Conservation (phyloP, 176 grass and related monocot species). For the Otatea glauca region DNA sequence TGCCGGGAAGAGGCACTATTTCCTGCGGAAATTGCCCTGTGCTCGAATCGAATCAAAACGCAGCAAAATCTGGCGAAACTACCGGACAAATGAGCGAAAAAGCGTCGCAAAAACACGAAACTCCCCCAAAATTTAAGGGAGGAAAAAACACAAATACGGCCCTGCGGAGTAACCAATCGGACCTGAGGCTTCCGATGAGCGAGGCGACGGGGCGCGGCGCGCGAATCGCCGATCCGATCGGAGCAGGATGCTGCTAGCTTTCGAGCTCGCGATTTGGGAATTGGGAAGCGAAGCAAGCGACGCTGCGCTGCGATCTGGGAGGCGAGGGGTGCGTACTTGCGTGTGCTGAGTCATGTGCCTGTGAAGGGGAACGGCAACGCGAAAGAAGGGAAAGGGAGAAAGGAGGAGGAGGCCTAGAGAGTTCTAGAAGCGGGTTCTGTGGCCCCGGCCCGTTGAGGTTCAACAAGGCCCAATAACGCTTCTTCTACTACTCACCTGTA, state of each 20-base stretch:
- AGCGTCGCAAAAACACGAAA: not conserved
- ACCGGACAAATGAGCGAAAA: not conserved
- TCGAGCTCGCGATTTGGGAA: not conserved
- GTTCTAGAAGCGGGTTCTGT: not conserved
- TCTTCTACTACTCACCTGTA: no score
- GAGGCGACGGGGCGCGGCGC: not conserved
- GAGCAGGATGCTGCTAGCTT: not conserved
- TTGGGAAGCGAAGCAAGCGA: not conserved
- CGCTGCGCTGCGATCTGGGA: not conserved
- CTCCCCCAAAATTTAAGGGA: not conserved
- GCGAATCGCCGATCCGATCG: not conserved
- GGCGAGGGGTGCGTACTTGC: not conserved
- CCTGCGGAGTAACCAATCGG: not conserved
- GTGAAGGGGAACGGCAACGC: not conserved
- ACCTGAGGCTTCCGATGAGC: not conserved
- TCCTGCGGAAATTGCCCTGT: not conserved
- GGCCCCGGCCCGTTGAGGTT: not conserved
- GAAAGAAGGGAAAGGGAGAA: no score
- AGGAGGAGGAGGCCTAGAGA: not conserved
- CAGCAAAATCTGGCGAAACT: not conserved
- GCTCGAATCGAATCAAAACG: not conserved
- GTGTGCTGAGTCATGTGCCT: not conserved
- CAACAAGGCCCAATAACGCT: no score
- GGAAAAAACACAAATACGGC: not conserved
- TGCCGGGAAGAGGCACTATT: not conserved